Conservation (phyloP, 306 rosid genomes). For the Glycyrrhiza uralensis region DNA sequence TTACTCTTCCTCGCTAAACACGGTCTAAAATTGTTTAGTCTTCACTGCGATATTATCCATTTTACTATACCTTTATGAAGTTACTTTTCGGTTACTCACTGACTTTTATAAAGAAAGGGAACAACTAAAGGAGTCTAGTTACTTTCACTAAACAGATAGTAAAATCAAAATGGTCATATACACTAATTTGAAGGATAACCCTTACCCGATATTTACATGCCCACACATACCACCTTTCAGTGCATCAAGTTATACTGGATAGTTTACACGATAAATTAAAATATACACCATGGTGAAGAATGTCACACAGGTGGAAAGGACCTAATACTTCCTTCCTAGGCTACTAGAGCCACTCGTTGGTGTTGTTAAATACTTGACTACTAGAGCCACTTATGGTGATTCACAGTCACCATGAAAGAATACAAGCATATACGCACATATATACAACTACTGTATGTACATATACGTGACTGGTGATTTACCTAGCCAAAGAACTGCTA, state of each 20-base stretch:
- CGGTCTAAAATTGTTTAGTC: not conserved
- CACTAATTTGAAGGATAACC: not conserved
- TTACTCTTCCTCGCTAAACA: not conserved
- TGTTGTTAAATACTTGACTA: conserved; percentile 23
- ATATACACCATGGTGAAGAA: conserved; percentile 17
- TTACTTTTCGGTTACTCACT: no score
- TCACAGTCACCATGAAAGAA: conserved; percentile 49
- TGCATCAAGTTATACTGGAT: no score
- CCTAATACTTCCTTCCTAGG: conserved; percentile 19
- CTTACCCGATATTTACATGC: not conserved
- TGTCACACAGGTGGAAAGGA: conserved; percentile 25
- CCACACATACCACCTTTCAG: no score
- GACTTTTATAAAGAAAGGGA: no score
- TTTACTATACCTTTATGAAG: no score
- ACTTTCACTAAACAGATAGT: no score
- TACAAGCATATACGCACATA: conserved; percentile 29
- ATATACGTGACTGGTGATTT: conserved; percentile 20
- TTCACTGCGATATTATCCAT: not conserved
- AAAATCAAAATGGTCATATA: no score
- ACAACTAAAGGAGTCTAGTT: no score
- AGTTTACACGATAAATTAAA: no score
- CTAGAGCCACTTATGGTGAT: no score
- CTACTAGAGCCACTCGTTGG: conserved; percentile 20
- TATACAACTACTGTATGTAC: conserved; percentile 45
- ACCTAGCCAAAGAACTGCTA: conserved; percentile 40